Percentiles rank a stretch among this genome's conserved stretches.
These are phyloP conservation scores for Rosa hybrid DNA, from an alignment of 331 rosid species.

Conservation along the genomic window DNA sequence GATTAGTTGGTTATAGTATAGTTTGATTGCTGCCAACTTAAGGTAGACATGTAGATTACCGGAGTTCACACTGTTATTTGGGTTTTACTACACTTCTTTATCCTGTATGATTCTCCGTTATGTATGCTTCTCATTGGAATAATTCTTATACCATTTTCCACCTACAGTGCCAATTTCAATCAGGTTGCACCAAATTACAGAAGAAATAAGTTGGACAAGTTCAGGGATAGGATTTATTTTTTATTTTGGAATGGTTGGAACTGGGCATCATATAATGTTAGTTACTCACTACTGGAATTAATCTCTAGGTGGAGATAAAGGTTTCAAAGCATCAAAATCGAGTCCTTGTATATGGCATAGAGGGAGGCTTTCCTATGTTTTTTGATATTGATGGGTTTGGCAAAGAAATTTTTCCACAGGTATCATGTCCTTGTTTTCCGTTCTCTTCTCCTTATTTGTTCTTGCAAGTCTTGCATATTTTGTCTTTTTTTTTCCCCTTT, in stretches of 20 bases:
- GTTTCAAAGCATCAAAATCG: conserved; percentile 84
- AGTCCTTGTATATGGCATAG: conserved; percentile 69
- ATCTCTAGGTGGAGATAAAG: conserved; percentile 57
- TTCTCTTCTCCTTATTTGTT: not conserved
- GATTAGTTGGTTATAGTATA: too few species aligned
- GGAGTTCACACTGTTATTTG: too few species aligned
- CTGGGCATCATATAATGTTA: not conserved
- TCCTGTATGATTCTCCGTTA: too few species aligned
- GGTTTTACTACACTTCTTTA: too few species aligned
- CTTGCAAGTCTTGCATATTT: not conserved
- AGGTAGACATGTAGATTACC: too few species aligned
- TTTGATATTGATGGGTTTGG: conserved; percentile 88
- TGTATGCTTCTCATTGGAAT: too few species aligned
- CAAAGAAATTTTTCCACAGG: conserved; percentile 84
- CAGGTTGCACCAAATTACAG: not conserved
- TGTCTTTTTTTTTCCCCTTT: not conserved
- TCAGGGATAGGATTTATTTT: too few species aligned
- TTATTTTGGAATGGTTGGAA: too few species aligned
- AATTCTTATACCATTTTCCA: too few species aligned
- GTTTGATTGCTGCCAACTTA: too few species aligned
- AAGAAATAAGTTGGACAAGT: too few species aligned
- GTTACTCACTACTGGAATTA: not conserved
- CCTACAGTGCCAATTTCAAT: not conserved
- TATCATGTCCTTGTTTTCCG: conserved; percentile 17
- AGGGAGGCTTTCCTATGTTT: conserved; percentile 77